Conservation (phyloP, 169 alveolate species). For the Plasmodium gonderi region DNA sequence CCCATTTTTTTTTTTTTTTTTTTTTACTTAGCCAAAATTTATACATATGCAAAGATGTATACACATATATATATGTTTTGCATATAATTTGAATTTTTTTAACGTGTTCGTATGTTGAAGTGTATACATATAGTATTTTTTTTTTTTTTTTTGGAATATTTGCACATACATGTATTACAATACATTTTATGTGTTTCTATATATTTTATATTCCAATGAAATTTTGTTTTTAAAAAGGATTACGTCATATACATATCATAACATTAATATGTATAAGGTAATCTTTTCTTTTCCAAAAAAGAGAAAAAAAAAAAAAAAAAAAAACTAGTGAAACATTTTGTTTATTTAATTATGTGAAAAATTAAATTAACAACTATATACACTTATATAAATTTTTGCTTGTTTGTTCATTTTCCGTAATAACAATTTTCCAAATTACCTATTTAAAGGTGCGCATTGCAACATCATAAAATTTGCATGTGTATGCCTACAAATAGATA, state of each 20-base stretch:
- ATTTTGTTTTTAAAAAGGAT: constrained; percentile 61
- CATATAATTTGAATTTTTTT: constrained; percentile 7
- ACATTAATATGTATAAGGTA: constrained; percentile 8
- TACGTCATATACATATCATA: constrained; percentile 25
- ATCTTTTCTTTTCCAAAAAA: background rate
- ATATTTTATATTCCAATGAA: constrained; percentile 6
- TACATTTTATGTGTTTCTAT: constrained; percentile 7
- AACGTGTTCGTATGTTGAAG: constrained; percentile 22
- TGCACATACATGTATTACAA: background rate
- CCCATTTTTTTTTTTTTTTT: constrained; percentile 2
- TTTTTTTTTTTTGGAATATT: background rate
- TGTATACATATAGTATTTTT: background rate
- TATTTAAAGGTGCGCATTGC: constrained; percentile 23
- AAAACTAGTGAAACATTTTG: constrained; percentile 1
- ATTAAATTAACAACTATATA: background rate
- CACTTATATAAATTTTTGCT: constrained; percentile 31
- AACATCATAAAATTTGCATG: constrained; percentile 8
- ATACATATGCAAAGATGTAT: background rate
- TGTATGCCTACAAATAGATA: background rate
- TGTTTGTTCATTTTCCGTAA: constrained; percentile 68
- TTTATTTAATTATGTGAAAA: background rate
- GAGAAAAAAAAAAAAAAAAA: constrained; percentile 10
- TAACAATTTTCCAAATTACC: background rate
- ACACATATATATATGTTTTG: constrained; percentile 3
- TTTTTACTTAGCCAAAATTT: constrained; percentile 21